Percentiles rank a stretch among this genome's conserved stretches.
phyloP scores from a whole-genome alignment of 2,329 filamentous ascomycete species.

The Blastomyces silverae region DNA sequence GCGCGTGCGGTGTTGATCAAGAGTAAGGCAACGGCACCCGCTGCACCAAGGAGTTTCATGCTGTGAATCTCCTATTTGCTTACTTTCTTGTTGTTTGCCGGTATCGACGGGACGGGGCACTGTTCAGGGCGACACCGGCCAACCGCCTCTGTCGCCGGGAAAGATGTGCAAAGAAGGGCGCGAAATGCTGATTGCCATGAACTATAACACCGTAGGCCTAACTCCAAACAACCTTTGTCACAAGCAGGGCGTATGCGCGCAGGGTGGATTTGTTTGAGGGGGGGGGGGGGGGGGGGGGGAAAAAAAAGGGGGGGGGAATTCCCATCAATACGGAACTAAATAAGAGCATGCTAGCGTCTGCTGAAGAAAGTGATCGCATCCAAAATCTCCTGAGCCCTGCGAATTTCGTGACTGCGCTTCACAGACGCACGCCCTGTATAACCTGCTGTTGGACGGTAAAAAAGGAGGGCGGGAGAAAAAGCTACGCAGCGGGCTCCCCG shows the following conservation, averaged over 20 bases:
- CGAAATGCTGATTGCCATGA: constrained; percentile 9
- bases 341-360: too few relatives aligned
- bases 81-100: neutral
- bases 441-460: too few relatives aligned
- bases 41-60: constrained; percentile 18
- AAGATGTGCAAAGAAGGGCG: neutral
- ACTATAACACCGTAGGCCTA: neutral
- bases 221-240: neutral
- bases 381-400: too few relatives aligned
- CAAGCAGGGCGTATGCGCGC: neutral
- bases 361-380: too few relatives aligned
- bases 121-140: neutral
- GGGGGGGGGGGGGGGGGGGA: neutral
- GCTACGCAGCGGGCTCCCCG: neutral
- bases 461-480: neutral
- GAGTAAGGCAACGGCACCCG: constrained; percentile 12
- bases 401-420: too few relatives aligned
- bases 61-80: neutral
- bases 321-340: too few relatives aligned
- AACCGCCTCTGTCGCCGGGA: neutral
- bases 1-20: constrained; percentile 43
- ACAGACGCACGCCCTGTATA: too few relatives aligned
- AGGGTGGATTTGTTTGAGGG: too few relatives aligned
- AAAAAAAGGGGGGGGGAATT: too few relatives aligned
- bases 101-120: neutral